phyloP scores from a whole-genome alignment of 2,329 filamentous ascomycete genomes.

The Dothistroma pini region DNA sequence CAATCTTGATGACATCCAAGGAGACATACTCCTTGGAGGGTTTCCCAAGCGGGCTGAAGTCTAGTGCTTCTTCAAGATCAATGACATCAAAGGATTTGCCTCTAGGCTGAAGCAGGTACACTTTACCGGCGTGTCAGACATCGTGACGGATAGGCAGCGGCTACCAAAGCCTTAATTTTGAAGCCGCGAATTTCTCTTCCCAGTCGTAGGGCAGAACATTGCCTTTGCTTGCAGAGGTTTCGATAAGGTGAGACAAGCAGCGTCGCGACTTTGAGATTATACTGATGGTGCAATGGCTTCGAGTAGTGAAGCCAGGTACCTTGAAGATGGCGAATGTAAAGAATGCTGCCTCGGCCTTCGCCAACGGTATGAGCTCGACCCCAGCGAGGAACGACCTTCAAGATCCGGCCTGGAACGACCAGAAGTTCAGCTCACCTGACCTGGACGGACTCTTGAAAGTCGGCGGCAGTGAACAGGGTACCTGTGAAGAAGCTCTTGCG shows the following conservation, averaged over 20 bases:
- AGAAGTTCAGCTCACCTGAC: constrained; percentile 8
- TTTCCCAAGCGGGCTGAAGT: constrained; percentile 24
- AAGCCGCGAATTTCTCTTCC: background rate
- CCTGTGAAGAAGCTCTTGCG: background rate
- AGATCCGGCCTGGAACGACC: constrained; percentile 29
- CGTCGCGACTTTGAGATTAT: background rate
- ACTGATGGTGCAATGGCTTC: background rate
- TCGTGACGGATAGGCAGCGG: constrained; percentile 9
- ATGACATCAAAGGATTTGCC: constrained; percentile 15
- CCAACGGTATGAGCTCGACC: background rate
- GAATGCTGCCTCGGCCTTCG: background rate
- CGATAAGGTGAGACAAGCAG: constrained; percentile 16
- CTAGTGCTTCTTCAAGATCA: constrained; percentile 28
- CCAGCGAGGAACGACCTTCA: constrained; percentile 2
- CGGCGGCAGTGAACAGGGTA: background rate
- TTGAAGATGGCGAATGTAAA: background rate
- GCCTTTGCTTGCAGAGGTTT: constrained; percentile 25
- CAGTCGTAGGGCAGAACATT: constrained; percentile 25
- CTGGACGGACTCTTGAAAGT: constrained; percentile 13
- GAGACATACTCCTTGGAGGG: constrained; percentile 25
- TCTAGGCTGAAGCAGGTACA: background rate
- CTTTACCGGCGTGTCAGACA: constrained; percentile 8
- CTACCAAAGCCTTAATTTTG: background rate
- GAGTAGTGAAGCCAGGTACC: background rate
- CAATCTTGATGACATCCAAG: constrained; percentile 22